Percentiles rank a stretch among this genome's conserved stretches.
Conservation (phyloP, 495 filamentous ascomycete genomes). For the Penicillium fimorum region DNA sequence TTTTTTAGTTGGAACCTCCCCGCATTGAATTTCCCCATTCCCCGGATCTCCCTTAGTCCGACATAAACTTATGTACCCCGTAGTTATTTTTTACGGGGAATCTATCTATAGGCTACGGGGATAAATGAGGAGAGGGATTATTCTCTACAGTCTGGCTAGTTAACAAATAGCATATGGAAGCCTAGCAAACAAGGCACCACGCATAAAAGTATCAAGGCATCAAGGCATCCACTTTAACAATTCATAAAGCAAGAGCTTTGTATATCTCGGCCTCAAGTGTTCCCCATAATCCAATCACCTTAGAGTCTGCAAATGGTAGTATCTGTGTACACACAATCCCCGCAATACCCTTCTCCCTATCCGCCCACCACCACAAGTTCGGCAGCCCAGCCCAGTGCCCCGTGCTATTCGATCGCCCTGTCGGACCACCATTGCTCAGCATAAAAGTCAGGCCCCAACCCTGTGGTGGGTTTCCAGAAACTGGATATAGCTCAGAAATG, state of each 20-base stretch:
- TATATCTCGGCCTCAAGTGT: conserved; percentile 8
- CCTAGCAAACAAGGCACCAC: no score
- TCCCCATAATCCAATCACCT: background rate
- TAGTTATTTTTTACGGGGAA: no score
- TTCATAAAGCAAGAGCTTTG: background rate
- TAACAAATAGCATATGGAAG: no score
- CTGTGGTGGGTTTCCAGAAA: conserved; percentile 48
- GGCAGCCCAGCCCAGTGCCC: conserved; percentile 59
- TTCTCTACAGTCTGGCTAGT: no score
- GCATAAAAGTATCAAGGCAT: no score
- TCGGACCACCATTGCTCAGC: conserved; percentile 38
- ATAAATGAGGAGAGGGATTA: no score
- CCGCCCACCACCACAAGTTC: conserved; percentile 62
- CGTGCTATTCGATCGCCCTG: conserved; percentile 49
- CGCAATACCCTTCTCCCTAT: conserved; percentile 57
- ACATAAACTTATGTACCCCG: no score
- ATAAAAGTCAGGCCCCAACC: conserved; percentile 62
- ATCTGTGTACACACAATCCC: conserved; percentile 59
- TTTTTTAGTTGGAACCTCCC: background rate
- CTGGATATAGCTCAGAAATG: conserved; percentile 49
- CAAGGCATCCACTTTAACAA: no score
- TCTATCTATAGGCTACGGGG: no score
- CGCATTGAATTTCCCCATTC: no score
- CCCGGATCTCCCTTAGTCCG: no score
- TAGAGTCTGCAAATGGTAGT: conserved; percentile 49